These are phyloP conservation scores for Nakazawaea anatomiae DNA, from an alignment of 805 yeast genomes.

Conservation along the genomic window DNA sequence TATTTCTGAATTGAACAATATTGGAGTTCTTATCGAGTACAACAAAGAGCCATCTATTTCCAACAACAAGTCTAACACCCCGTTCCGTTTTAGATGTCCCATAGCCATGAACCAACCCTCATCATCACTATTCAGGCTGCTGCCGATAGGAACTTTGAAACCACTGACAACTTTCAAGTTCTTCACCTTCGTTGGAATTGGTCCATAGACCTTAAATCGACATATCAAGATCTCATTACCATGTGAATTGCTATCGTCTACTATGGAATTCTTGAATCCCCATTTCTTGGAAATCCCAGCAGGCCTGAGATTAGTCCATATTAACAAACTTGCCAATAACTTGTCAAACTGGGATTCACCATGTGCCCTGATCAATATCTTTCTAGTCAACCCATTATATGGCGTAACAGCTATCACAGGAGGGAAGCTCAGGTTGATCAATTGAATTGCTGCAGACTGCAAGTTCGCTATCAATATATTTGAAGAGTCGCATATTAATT, in stretches of 20 bases:
- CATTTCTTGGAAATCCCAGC: slow-evolving; percentile 42
- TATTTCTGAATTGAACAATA: slow-evolving; percentile 53
- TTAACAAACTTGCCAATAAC: slow-evolving; percentile 34
- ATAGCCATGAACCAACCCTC: slow-evolving; percentile 72
- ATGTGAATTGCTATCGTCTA: slow-evolving; percentile 15
- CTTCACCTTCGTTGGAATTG: slow-evolving; percentile 36
- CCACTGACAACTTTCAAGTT: slow-evolving; percentile 24
- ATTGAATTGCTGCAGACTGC: slow-evolving; percentile 23
- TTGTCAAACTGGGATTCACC: slow-evolving; percentile 31
- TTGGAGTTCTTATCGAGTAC: slow-evolving; percentile 51
- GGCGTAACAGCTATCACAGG: slow-evolving; percentile 37
- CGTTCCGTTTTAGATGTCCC: slow-evolving; percentile 64
- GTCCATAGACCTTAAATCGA: slow-evolving; percentile 62
- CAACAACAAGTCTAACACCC: slow-evolving; percentile 50
- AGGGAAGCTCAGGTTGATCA: slow-evolving; percentile 15
- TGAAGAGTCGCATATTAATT: slow-evolving; percentile 16
- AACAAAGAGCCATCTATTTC: slow-evolving; percentile 61
- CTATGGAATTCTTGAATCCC: slow-evolving; percentile 30
- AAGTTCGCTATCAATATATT: slow-evolving; percentile 19
- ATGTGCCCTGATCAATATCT: slow-evolving; percentile 22
- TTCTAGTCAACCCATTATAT: slow-evolving; percentile 29
- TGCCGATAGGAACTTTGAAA: slow-evolving; percentile 16
- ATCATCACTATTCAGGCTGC: slow-evolving; percentile 8
- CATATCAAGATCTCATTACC: slow-evolving; percentile 47
- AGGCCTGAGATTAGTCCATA: slow-evolving; percentile 47